phyloP scores from a whole-genome alignment of 768 basidiomycete genomes.

The Pulveroboletus sp. region DNA sequence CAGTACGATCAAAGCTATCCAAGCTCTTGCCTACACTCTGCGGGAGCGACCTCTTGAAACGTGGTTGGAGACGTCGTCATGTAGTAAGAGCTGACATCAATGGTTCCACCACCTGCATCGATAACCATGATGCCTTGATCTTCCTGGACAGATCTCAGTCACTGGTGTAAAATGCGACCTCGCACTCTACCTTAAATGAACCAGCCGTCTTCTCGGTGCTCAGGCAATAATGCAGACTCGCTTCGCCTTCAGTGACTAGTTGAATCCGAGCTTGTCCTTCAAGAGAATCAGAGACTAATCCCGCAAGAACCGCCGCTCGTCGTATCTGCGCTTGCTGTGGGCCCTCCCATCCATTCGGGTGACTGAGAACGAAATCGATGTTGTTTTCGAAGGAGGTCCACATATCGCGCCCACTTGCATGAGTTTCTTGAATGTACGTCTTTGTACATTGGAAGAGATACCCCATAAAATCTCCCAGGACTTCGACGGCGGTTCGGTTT shows the following conservation, averaged over 20 bases:
- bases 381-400: slow-evolving; percentile 40
- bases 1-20: neutral
- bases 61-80: slow-evolving; percentile 29
- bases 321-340: slow-evolving; percentile 42
- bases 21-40: slow-evolving; percentile 35
- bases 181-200: slow-evolving; percentile 22
- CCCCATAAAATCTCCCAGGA: slow-evolving; percentile 46
- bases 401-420: slow-evolving; percentile 38
- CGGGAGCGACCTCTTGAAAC: slow-evolving; percentile 48
- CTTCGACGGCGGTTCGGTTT: slow-evolving; percentile 38
- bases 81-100: slow-evolving; percentile 56
- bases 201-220: slow-evolving; percentile 32
- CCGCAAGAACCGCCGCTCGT: slow-evolving; percentile 40
- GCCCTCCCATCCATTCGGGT: slow-evolving; percentile 49
- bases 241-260: slow-evolving; percentile 53
- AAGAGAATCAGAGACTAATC: slow-evolving; percentile 35
- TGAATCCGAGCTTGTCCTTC: slow-evolving; percentile 37
- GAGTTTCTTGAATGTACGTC: slow-evolving; percentile 43
- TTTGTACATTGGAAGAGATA: slow-evolving; percentile 44
- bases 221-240: slow-evolving; percentile 47
- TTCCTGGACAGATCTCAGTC: slow-evolving; percentile 26
- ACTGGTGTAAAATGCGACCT: neutral
- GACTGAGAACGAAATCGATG: slow-evolving; percentile 45
- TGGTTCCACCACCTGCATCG: slow-evolving; percentile 62
- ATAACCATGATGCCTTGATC: slow-evolving; percentile 49